Conservation (phyloP, 2,329 filamentous ascomycete species). For the Beauveria varroae region DNA sequence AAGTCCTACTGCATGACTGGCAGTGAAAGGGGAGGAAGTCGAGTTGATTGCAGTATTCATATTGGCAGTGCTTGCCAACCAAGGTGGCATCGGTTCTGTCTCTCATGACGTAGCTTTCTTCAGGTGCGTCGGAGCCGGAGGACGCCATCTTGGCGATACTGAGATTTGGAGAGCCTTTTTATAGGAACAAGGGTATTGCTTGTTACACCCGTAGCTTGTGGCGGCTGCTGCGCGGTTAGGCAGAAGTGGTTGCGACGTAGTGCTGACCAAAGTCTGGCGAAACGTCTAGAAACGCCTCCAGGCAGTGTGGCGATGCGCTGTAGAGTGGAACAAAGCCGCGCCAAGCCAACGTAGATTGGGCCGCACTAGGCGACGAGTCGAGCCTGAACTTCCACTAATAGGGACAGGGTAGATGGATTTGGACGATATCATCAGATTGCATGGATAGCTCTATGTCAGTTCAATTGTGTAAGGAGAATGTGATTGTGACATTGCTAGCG, state of each 20-base stretch:
- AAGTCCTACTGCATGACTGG: constrained; percentile 77
- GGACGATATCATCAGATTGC: too few relatives aligned
- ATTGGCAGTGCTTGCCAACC: constrained; percentile 86
- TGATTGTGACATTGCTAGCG: too few relatives aligned
- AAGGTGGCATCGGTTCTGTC: constrained; percentile 67
- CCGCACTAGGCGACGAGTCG: background rate
- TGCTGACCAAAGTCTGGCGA: constrained; percentile 10
- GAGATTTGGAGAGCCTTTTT: background rate
- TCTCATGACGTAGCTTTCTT: constrained; percentile 65
- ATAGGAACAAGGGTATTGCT: background rate
- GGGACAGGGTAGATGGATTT: too few relatives aligned
- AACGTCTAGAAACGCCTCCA: constrained; percentile 11
- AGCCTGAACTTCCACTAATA: too few relatives aligned
- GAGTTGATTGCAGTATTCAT: constrained; percentile 84
- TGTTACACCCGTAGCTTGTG: background rate
- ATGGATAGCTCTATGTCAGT: too few relatives aligned
- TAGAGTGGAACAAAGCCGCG: constrained; percentile 8
- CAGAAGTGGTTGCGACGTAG: constrained; percentile 5
- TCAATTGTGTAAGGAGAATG: too few relatives aligned
- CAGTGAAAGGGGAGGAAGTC: constrained; percentile 95
- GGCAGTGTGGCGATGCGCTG: background rate
- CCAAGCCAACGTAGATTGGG: background rate
- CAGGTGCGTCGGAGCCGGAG: constrained; percentile 30
- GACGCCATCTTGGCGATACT: constrained; percentile 41
- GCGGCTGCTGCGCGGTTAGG: background rate